A percentile compares a stretch with the other conserved stretches of the same genome.
phyloP scores from a whole-genome alignment of 2,329 filamentous ascomycete genomes.

The Seiridium cupressi region DNA sequence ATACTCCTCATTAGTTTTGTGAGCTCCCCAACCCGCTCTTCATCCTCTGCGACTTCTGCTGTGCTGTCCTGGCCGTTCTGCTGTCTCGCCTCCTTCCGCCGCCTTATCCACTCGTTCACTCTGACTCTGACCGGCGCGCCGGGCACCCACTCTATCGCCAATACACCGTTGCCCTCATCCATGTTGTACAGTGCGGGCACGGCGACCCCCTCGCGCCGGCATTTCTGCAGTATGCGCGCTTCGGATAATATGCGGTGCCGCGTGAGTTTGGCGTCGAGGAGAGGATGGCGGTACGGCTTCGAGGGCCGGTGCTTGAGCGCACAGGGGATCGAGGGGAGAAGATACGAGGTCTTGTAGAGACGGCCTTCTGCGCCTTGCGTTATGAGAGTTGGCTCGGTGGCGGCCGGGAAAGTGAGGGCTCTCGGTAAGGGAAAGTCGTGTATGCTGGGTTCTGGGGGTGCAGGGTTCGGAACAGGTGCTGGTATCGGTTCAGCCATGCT shows the following conservation, averaged over 20 bases:
- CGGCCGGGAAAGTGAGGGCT: conserved; percentile 62
- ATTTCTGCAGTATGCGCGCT: conserved; percentile 78
- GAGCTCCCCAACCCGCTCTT: conserved; percentile 48
- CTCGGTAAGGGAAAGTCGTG: conserved; percentile 54
- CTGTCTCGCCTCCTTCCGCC: conserved; percentile 25
- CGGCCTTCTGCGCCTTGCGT: conserved; percentile 95
- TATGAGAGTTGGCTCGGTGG: conserved; percentile 65
- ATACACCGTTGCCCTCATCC: conserved; percentile 65
- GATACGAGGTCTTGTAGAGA: conserved; percentile 83
- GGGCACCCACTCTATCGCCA: conserved; percentile 83
- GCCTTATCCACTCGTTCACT: conserved; percentile 67
- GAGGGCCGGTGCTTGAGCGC: conserved; percentile 89
- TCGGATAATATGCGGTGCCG: conserved; percentile 85
- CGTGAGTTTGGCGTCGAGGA: conserved; percentile 83
- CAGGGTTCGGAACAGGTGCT: not conserved
- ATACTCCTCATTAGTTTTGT: conserved; percentile 67
- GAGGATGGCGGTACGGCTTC: conserved; percentile 89
- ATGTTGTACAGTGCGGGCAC: conserved; percentile 80
- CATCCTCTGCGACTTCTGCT: conserved; percentile 23
- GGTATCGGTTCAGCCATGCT: conserved; percentile 14
- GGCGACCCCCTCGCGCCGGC: conserved; percentile 72
- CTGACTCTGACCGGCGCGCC: conserved; percentile 68
- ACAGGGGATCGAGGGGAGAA: conserved; percentile 64
- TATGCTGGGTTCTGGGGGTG: not conserved
- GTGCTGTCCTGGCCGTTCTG: not conserved